phyloP scores from a whole-genome alignment of 139 green algal genomes.

The Haematococcus lacustris region DNA sequence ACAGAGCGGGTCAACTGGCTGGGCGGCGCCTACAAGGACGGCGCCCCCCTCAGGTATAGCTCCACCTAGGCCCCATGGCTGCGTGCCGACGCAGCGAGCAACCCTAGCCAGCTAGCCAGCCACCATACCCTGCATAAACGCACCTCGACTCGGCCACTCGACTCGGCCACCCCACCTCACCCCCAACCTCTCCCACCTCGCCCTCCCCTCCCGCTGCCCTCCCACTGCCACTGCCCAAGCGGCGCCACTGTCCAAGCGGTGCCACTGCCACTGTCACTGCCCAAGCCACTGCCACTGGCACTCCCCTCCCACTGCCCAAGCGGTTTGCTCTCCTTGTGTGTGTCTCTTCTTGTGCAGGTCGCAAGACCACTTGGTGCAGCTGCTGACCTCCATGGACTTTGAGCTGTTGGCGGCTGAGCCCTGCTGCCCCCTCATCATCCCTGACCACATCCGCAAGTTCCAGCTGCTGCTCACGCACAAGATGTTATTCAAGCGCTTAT shows the following conservation, averaged over 20 bases:
- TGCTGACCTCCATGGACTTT: slow-evolving; percentile 5
- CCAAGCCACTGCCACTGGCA: too few species aligned
- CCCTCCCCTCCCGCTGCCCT: neutral
- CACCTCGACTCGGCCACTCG: neutral
- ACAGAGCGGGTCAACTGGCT: slow-evolving; percentile 54
- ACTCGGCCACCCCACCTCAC: neutral
- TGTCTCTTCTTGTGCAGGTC: too few species aligned
- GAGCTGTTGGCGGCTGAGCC: slow-evolving; percentile 28
- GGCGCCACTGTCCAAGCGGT: too few species aligned
- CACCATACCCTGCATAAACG: too few species aligned
- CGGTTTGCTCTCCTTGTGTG: too few species aligned
- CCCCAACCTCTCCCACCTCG: neutral
- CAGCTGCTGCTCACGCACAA: slow-evolving; percentile 48
- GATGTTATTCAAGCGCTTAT: slow-evolving; percentile 20
- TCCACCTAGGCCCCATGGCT: neutral
- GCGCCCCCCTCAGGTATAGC: neutral
- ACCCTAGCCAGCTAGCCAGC: too few species aligned
- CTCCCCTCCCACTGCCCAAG: too few species aligned
- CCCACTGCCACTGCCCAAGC: neutral
- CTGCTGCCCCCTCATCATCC: slow-evolving; percentile 50
- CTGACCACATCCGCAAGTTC: slow-evolving; percentile 59
- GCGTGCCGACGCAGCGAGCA: slow-evolving; percentile 2
- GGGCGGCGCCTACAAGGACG: slow-evolving; percentile 35
- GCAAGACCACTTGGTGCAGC: slow-evolving; percentile 2
- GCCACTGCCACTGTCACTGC: too few species aligned